These are phyloP conservation scores for Coemansia sp. DNA, from an alignment of 192 early-diverging fungal genomes.

Conservation along the genomic window DNA sequence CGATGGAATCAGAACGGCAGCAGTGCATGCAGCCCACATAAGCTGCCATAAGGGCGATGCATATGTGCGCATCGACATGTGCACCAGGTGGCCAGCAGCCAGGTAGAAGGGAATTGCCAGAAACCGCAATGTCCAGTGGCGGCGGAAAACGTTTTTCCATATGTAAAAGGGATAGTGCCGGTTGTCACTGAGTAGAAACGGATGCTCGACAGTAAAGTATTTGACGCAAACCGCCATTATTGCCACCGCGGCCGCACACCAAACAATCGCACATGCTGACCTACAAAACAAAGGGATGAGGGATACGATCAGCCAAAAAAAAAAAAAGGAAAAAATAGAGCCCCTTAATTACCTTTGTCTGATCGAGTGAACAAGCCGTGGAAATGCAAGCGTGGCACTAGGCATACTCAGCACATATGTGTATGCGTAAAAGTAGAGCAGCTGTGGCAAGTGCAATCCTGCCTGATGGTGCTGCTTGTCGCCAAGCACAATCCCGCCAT, in stretches of 20 bases:
- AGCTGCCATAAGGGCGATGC: slow-evolving; percentile 57
- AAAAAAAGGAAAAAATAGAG: too few species aligned
- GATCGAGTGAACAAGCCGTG: neutral
- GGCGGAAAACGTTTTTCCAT: slow-evolving; percentile 76
- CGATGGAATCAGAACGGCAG: slow-evolving; percentile 77
- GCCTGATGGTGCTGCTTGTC: slow-evolving; percentile 84
- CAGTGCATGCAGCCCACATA: slow-evolving; percentile 54
- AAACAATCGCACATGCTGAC: slow-evolving; percentile 6
- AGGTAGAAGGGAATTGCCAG: slow-evolving; percentile 66
- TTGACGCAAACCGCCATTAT: slow-evolving; percentile 48
- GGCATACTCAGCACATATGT: slow-evolving; percentile 53
- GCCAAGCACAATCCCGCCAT: slow-evolving; percentile 84
- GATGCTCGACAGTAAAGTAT: slow-evolving; percentile 77
- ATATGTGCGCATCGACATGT: slow-evolving; percentile 22
- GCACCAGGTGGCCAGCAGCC: slow-evolving; percentile 38
- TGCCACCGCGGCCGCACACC: neutral
- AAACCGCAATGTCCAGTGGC: slow-evolving; percentile 58
- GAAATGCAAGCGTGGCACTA: slow-evolving; percentile 18
- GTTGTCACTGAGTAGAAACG: slow-evolving; percentile 92
- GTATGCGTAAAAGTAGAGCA: slow-evolving; percentile 81
- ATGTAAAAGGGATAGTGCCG: slow-evolving; percentile 95
- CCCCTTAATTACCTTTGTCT: neutral
- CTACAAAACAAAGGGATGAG: slow-evolving; percentile 7
- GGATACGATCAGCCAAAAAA: slow-evolving; percentile 13
- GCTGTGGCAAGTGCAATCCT: slow-evolving; percentile 74